Evolutionary conservation across 805 yeast species (phyloP).

Genomic region (Nakazawaea siamensis): DNA sequence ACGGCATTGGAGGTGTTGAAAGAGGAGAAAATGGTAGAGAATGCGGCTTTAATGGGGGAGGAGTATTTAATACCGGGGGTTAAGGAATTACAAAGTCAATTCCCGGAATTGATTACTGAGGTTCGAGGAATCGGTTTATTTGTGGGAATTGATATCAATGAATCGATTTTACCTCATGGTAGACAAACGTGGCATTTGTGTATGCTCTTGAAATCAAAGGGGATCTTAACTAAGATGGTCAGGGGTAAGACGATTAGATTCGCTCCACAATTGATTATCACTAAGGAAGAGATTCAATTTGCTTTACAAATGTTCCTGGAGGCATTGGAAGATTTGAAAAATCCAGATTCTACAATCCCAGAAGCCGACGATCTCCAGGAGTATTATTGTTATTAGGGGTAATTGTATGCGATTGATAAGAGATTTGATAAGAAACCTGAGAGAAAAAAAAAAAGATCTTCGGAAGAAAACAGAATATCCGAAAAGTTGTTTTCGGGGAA

Average conservation of each 20-base stretch:
- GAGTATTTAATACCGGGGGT: constrained; percentile 13
- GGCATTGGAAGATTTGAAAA: constrained; percentile 13
- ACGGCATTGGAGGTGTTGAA: constrained; percentile 20
- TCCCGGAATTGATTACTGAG: constrained; percentile 14
- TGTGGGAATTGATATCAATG: constrained; percentile 17
- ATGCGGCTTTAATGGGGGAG: constrained; percentile 13
- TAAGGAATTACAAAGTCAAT: constrained; percentile 10
- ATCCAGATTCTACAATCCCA: neutral
- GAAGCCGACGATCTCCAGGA: neutral
- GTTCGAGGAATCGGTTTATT: constrained; percentile 19
- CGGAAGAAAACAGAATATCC: neutral
- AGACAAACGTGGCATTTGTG: constrained; percentile 18
- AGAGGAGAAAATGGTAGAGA: constrained; percentile 17
- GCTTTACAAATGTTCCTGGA: constrained; percentile 14
- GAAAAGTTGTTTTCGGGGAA: too few species aligned
- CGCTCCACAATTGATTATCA: constrained; percentile 17
- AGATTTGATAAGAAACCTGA: too few species aligned
- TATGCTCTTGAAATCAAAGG: constrained; percentile 19
- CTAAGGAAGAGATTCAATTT: constrained; percentile 13
- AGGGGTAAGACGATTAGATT: constrained; percentile 15
- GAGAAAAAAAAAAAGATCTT: neutral
- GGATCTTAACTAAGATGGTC: constrained; percentile 19
- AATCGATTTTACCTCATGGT: constrained; percentile 11
- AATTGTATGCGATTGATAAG: neutral
- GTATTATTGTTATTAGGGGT: neutral